These are phyloP conservation scores for Cladosporium sp. DNA, from an alignment of 2,329 filamentous ascomycete species.

Conservation along the genomic window DNA sequence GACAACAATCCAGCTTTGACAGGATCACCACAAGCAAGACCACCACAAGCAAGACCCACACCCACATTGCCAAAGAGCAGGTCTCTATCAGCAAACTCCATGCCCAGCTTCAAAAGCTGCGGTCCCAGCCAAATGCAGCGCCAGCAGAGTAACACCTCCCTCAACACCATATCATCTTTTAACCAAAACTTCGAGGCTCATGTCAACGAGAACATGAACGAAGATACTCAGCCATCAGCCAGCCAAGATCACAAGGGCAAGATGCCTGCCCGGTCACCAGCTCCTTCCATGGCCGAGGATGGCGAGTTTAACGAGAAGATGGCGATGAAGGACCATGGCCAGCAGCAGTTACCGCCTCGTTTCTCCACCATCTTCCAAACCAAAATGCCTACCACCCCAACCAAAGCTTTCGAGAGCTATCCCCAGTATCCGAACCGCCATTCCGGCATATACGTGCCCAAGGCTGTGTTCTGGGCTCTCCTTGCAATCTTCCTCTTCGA, in stretches of 20 bases:
- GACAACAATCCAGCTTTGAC: neutral
- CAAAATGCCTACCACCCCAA: conserved; percentile 15
- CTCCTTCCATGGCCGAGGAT: conserved; percentile 14
- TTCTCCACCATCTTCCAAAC: conserved; percentile 31
- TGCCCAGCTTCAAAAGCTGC: conserved; percentile 2
- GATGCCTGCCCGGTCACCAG: conserved; percentile 11
- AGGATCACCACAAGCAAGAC: neutral
- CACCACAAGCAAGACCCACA: neutral
- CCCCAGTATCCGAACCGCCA: conserved; percentile 19
- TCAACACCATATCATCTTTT: conserved; percentile 27
- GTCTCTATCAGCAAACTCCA: conserved; percentile 3
- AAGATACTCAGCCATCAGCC: conserved; percentile 5
- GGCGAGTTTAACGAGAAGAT: conserved; percentile 23
- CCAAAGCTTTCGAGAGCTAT: conserved; percentile 25
- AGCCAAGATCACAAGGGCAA: conserved; percentile 17
- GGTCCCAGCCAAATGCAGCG: neutral
- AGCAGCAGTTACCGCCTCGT: conserved; percentile 22
- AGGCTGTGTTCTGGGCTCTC: conserved; percentile 31
- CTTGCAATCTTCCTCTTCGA: conserved; percentile 31
- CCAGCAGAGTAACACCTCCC: neutral
- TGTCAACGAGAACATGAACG: conserved; percentile 31
- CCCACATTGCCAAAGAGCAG: conserved; percentile 3
- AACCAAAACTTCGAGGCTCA: conserved; percentile 28
- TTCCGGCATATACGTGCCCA: conserved; percentile 31
- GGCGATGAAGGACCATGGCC: conserved; percentile 8